Evolutionary conservation across 73 alveolate species (phyloP).

Genomic region (Paramecium tetraurelia): DNA sequence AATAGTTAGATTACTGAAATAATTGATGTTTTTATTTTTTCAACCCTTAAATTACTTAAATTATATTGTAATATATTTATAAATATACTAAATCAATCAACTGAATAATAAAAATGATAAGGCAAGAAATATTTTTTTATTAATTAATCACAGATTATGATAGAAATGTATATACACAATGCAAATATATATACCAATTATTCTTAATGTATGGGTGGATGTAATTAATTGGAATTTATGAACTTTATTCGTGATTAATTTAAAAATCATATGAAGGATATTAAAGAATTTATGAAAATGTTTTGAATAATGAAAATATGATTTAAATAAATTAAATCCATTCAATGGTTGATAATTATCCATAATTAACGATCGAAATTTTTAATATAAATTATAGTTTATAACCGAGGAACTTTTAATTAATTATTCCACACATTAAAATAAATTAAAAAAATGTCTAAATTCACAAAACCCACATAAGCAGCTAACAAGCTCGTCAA

Average conservation of each 20-base stretch:
- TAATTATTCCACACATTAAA: conserved; percentile 21
- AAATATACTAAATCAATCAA: too few relatives aligned
- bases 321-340: not conserved
- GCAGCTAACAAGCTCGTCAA: not conserved
- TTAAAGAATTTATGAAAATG: not conserved
- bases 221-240: not conserved
- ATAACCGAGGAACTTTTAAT: not conserved
- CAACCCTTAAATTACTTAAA: too few relatives aligned
- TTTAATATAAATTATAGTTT: not conserved
- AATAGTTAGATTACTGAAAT: too few relatives aligned
- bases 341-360: not conserved
- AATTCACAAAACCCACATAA: not conserved
- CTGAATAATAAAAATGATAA: too few relatives aligned
- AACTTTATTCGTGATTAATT: not conserved
- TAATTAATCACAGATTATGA: too few relatives aligned
- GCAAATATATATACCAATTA: too few relatives aligned
- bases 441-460: conserved; percentile 17
- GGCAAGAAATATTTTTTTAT: too few relatives aligned
- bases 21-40: too few relatives aligned
- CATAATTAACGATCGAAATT: not conserved
- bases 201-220: too few relatives aligned
- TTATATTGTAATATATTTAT: too few relatives aligned
- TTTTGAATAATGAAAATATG: not conserved
- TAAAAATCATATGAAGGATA: not conserved
- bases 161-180: too few relatives aligned